These are phyloP conservation scores for Pisolithus thermaeus DNA, from an alignment of 1,284 basidiomycete genomes.

Conservation along the genomic window DNA sequence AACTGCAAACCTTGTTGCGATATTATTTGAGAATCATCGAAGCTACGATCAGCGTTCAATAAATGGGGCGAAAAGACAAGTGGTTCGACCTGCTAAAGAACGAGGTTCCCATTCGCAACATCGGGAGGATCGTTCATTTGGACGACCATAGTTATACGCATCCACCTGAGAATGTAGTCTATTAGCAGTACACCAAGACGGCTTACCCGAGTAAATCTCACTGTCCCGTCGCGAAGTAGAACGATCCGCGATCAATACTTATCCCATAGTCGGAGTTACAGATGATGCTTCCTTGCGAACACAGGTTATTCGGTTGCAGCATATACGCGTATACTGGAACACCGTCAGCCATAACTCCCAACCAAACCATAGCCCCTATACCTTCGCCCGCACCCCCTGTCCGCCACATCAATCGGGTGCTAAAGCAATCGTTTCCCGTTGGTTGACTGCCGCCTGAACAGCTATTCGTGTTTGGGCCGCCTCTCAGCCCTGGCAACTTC, in stretches of 20 bases:
- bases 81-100: conserved; percentile 42
- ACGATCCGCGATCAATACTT: conserved; percentile 66
- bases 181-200: not conserved
- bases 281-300: conserved; percentile 47
- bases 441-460: conserved; percentile 63
- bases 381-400: conserved; percentile 55
- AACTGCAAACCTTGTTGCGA: conserved; percentile 48
- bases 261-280: conserved; percentile 70
- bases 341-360: not conserved
- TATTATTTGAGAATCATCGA: conserved; percentile 50
- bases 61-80: not conserved
- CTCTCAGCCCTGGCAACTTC: conserved; percentile 67
- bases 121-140: conserved; percentile 52
- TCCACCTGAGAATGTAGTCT: conserved; percentile 40
- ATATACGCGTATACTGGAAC: conserved; percentile 61
- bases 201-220: conserved; percentile 29
- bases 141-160: conserved; percentile 49
- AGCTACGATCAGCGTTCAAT: conserved; percentile 31
- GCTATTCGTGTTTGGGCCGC: conserved; percentile 50
- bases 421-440: conserved; percentile 60
- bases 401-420: conserved; percentile 70
- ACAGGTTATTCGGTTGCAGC: conserved; percentile 50
- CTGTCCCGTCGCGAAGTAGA: conserved; percentile 55
- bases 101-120: conserved; percentile 51
- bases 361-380: conserved; percentile 36